Percentiles rank a stretch among this genome's conserved stretches.
These are phyloP conservation scores for Phytophthora boehmeriae DNA, from an alignment of 352 stramenopile genomes.

Conservation along the genomic window DNA sequence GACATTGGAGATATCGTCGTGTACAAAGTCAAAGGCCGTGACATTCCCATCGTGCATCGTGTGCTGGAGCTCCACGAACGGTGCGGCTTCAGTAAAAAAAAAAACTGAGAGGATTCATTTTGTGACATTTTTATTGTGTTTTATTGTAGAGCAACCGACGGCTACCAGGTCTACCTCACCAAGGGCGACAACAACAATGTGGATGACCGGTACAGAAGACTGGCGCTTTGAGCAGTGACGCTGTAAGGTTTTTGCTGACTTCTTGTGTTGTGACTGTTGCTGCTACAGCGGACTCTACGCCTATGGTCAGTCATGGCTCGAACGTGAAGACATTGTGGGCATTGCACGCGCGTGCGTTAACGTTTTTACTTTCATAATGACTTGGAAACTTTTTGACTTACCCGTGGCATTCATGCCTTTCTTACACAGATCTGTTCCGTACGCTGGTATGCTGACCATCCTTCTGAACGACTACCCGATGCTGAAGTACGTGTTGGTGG, in stretches of 20 bases:
- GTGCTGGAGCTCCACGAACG: slow-evolving; percentile 97
- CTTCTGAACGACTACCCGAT: slow-evolving; percentile 99
- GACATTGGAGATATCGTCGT: slow-evolving; percentile 94
- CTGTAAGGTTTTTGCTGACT: slow-evolving; percentile 3
- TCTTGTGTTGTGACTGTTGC: slow-evolving; percentile 7
- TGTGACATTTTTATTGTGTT: slow-evolving; percentile 4
- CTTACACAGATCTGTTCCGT: slow-evolving; percentile 90
- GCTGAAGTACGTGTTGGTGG: slow-evolving; percentile 92
- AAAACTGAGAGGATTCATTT: neutral
- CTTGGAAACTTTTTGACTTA: slow-evolving; percentile 5
- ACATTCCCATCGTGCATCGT: slow-evolving; percentile 99
- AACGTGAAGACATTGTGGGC: slow-evolving; percentile 98
- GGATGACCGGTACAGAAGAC: slow-evolving; percentile 88
- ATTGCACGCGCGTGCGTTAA: slow-evolving; percentile 89
- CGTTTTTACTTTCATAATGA: slow-evolving; percentile 3
- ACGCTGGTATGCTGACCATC: slow-evolving; percentile 99
- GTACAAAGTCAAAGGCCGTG: slow-evolving; percentile 97
- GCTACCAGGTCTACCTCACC: slow-evolving; percentile 95
- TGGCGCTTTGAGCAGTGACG: neutral
- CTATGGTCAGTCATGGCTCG: slow-evolving; percentile 97
- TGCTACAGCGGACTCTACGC: slow-evolving; percentile 93
- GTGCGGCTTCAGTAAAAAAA: slow-evolving; percentile 28
- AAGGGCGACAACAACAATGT: slow-evolving; percentile 99
- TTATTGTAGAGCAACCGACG: slow-evolving; percentile 63
- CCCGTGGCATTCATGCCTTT: slow-evolving; percentile 10